Evolutionary conservation across 2,329 filamentous ascomycete genomes (phyloP).

Genomic region (Botrytis byssoidea): DNA sequence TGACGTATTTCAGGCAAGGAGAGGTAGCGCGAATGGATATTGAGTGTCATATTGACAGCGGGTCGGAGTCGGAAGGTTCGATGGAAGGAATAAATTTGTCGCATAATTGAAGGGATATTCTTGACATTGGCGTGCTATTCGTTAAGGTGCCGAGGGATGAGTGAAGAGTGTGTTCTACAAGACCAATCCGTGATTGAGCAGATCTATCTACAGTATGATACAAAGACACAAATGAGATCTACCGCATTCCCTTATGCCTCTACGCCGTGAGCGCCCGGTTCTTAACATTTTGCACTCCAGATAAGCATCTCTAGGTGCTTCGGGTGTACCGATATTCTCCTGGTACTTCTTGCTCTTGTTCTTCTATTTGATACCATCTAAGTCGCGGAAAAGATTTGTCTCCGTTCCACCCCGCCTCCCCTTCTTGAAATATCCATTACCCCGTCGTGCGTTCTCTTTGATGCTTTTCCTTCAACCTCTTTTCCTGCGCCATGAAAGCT

Average conservation of each 20-base stretch:
- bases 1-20: not conserved
- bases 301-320: not conserved
- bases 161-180: not conserved
- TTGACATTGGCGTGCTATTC: not conserved
- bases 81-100: conserved; percentile 9
- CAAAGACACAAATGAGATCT: not conserved
- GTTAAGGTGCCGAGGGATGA: not conserved
- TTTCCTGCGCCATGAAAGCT: conserved; percentile 97
- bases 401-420: not conserved
- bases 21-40: not conserved
- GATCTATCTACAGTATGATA: conserved; percentile 1
- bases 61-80: not conserved
- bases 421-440: not conserved
- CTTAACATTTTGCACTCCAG: not conserved
- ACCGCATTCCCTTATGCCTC: not conserved
- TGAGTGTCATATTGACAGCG: not conserved
- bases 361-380: not conserved
- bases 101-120: conserved; percentile 15
- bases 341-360: not conserved
- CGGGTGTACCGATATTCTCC: not conserved
- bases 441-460: conserved; percentile 47
- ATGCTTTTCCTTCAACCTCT: conserved; percentile 78
- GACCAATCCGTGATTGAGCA: not conserved
- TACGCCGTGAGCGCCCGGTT: not conserved
- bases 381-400: not conserved